phyloP scores from a whole-genome alignment of 495 filamentous ascomycete species.

The Chlorociboria aeruginascens region DNA sequence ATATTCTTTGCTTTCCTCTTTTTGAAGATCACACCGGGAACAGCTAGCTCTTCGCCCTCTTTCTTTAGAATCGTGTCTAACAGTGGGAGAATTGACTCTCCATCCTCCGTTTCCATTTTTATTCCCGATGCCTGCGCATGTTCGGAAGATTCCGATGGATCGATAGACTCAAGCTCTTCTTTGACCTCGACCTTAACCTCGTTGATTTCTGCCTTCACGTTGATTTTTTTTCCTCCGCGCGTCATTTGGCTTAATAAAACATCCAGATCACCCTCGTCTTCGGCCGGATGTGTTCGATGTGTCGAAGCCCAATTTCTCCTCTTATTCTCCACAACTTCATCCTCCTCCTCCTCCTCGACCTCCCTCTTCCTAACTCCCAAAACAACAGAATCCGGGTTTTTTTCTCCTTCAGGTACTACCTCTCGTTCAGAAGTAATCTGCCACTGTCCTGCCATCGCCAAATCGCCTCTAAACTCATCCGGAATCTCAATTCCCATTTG shows the following conservation, averaged over 20 bases:
- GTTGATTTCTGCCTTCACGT: conserved; percentile 18
- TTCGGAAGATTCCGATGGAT: conserved; percentile 7
- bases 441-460: conserved; percentile 92
- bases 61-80: conserved; percentile 12
- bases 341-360: conserved; percentile 42
- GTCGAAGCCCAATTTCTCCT: conserved; percentile 66
- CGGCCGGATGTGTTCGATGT: conserved; percentile 50
- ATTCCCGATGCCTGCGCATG: conserved; percentile 5
- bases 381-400: conserved; percentile 14
- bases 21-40: conserved; percentile 59
- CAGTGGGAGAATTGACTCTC: neutral
- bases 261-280: conserved; percentile 51
- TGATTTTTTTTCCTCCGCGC: conserved; percentile 10
- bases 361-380: conserved; percentile 23
- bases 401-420: conserved; percentile 23
- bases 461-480: conserved; percentile 60
- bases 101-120: conserved; percentile 17
- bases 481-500: conserved; percentile 82
- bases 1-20: conserved; percentile 78
- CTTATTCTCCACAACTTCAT: conserved; percentile 45
- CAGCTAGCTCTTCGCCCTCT: neutral
- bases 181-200: conserved; percentile 2
- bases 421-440: conserved; percentile 50
- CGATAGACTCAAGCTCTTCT: conserved; percentile 3
- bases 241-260: conserved; percentile 43